Evolutionary conservation across 2,329 filamentous ascomycete species (phyloP), one percentile per base, ranked within the genome.

Genomic region (Diaporthe ampelina): DNA sequence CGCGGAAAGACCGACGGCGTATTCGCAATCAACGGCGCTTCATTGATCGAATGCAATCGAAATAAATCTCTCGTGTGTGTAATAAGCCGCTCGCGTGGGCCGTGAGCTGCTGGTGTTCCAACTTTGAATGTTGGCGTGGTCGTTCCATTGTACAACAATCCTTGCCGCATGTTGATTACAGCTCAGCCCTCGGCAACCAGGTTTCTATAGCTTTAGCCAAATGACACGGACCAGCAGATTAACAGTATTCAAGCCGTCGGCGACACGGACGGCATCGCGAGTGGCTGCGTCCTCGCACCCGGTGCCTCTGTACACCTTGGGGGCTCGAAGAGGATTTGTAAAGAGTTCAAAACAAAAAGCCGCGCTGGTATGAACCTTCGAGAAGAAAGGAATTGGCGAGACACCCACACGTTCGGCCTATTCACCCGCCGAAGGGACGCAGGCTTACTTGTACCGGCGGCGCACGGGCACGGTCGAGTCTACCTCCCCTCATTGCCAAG

Each of bases 401-500:
- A 52, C 48, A 50, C 8, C 6, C 15, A 50, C 13, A 26, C 21
- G 17, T 15, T 52, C 45, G 63, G 63, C 1, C 21, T 26, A 37
- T 67, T 67, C 29, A 52, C 29, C 13, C 45, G 63, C 61, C 63
- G 63, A 26, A 40, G 63, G 45, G 13, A 67, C 11, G 45, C 29
- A 67, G 61, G 32, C 61, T 40, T 40, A 67, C 63, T 67, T 67
- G 45, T 52, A 67, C 45, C 63, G 45, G 26, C 63, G 45, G 63
- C 63, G 45, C 63, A 67, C 45, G 45, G 63, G 19, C 45, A n/a
- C 45, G n/a, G 13, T 52, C 21, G n/a, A 52, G 29, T 67, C 45
- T 24, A 17, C 29, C 63, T 67, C 63, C 63, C 63, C 45, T 68
- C 63, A 68, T 26, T 68, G 63, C 63, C 63, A 68, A 68, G 63